Evolutionary conservation across 2,329 filamentous ascomycete species (phyloP).

Genomic region (Calonectria naviculata): DNA sequence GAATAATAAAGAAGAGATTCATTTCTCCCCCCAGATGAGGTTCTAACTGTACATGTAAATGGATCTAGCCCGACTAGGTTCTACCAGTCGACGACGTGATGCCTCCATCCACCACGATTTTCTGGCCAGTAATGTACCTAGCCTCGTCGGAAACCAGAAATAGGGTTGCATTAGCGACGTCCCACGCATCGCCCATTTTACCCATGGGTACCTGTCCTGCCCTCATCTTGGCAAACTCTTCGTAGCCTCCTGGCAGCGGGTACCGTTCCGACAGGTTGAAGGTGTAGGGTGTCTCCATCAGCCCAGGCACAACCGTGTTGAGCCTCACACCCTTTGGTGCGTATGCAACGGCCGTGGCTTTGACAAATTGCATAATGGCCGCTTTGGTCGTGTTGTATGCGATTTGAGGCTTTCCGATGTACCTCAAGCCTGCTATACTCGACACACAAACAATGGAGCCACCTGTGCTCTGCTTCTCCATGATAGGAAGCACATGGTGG

Average conservation of each 20-base stretch:
- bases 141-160: constrained; percentile 70
- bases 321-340: constrained; percentile 58
- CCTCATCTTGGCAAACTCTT: constrained; percentile 61
- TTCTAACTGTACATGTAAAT: neutral
- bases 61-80: constrained; percentile 2
- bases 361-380: constrained; percentile 62
- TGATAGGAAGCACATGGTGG: constrained; percentile 64
- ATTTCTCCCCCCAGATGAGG: neutral
- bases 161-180: constrained; percentile 66
- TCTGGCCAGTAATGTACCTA: constrained; percentile 69
- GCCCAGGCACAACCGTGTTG: constrained; percentile 66
- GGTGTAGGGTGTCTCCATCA: constrained; percentile 67
- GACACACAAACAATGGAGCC: constrained; percentile 60
- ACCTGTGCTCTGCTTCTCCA: constrained; percentile 57
- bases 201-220: constrained; percentile 69
- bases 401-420: constrained; percentile 61
- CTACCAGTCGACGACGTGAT: constrained; percentile 53
- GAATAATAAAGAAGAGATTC: neutral
- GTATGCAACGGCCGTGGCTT: constrained; percentile 62
- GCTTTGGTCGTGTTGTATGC: constrained; percentile 65
- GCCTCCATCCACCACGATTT: constrained; percentile 61
- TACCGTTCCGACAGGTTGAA: constrained; percentile 56
- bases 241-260: constrained; percentile 56
- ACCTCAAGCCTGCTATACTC: constrained; percentile 63
- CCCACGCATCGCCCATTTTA: constrained; percentile 68